Conservation (phyloP, 2,329 filamentous ascomycete genomes). For the Dothistroma septosporum region DNA sequence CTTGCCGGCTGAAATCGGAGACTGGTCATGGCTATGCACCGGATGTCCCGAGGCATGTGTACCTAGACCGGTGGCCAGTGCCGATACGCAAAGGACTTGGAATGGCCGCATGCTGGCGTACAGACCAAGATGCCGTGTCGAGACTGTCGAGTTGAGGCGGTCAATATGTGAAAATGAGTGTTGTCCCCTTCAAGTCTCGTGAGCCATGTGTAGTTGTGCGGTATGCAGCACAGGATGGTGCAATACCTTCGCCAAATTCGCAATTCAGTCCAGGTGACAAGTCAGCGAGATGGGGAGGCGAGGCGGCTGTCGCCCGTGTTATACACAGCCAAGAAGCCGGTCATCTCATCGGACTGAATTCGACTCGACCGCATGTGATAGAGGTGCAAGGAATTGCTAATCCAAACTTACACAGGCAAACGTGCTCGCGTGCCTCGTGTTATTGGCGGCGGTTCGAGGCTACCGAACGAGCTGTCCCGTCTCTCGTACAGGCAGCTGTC, state of each 20-base stretch:
- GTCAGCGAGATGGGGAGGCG: neutral
- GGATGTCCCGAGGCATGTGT: constrained; percentile 1
- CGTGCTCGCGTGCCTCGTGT: neutral
- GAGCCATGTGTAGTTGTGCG: neutral
- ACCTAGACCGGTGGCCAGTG: neutral
- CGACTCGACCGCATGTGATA: neutral
- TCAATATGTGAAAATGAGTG: neutral
- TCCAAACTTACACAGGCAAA: neutral
- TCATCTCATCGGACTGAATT: neutral
- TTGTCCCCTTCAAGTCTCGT: neutral
- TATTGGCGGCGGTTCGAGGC: neutral
- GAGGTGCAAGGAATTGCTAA: neutral
- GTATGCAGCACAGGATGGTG: constrained; percentile 1
- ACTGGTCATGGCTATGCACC: neutral
- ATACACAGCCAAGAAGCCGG: neutral
- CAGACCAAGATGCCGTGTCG: neutral
- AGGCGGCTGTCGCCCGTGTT: neutral
- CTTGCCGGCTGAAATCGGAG: neutral
- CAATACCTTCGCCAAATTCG: neutral
- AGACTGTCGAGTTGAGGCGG: neutral
- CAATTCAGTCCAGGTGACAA: neutral
- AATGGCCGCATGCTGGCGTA: constrained; percentile 5
- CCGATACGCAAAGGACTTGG: constrained; percentile 5
- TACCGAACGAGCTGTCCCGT: neutral
- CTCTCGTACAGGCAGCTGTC: neutral